phyloP scores from a whole-genome alignment of 192 early-diverging fungal genomes.

The Podila verticillata region DNA sequence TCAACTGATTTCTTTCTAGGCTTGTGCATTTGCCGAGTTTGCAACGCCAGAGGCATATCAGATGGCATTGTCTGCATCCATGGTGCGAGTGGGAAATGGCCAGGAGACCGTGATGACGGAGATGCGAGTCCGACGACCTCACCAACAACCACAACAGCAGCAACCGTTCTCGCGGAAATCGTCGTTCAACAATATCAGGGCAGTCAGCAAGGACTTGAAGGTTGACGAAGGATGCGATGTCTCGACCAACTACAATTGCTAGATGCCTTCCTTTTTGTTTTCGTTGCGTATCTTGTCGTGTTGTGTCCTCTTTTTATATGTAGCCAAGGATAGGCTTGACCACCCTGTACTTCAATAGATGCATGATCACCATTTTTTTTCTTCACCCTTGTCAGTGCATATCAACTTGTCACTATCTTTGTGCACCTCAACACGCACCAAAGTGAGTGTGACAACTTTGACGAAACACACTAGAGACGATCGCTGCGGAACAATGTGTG shows the following conservation, averaged over 20 bases:
- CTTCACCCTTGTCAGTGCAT: too few species aligned
- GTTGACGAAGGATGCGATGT: constrained; percentile 29
- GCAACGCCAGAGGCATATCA: constrained; percentile 36
- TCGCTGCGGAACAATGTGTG: too few species aligned
- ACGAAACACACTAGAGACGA: too few species aligned
- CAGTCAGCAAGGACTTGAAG: constrained; percentile 1
- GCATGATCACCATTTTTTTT: too few species aligned
- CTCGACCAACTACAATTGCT: constrained; percentile 1
- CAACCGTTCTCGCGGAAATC: neutral
- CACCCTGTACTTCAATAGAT: too few species aligned
- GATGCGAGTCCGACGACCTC: constrained; percentile 25
- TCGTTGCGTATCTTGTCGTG: neutral
- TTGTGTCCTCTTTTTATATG: too few species aligned
- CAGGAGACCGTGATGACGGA: constrained; percentile 34
- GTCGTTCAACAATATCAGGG: neutral
- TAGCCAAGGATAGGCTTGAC: too few species aligned
- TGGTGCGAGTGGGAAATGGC: constrained; percentile 29
- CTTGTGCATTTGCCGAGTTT: constrained; percentile 53
- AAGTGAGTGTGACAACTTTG: too few species aligned
- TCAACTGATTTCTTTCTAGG: neutral
- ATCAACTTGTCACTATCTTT: too few species aligned
- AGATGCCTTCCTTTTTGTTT: neutral
- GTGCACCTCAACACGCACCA: too few species aligned
- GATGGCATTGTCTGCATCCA: constrained; percentile 45
- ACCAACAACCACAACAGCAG: neutral